Evolutionary conservation across 495 filamentous ascomycete genomes (phyloP), one percentile per base, ranked within the genome.

Genomic region (Haplographium delicatum): DNA sequence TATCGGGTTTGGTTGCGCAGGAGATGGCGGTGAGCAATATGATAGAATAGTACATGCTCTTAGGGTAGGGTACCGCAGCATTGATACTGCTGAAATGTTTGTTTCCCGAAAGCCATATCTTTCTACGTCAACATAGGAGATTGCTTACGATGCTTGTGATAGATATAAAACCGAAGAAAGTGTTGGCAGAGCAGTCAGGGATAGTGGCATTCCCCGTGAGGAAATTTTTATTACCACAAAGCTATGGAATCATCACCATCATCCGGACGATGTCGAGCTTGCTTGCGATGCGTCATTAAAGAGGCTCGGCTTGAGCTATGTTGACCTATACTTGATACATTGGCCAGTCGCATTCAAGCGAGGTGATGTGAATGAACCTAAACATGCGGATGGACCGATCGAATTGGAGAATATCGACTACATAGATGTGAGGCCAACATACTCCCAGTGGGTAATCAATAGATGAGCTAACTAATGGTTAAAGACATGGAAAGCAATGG

Each of bases 81-180:
- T 76, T 60, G 73, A 75, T 57, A 83, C 78, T 23, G 90, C 89
- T n/a, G 72, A 82, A 22, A 38, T n/a, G 56, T 54, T 34, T 22
- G 38, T 45, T 34, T 10, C 15, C n/a, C 28, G 15, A n/a, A n/a
- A n/a, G n/a, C n/a, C n/a, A n/a, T n/a, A n/a, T n/a, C n/a, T n/a
- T n/a, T n/a, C n/a, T n/a, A n/a, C n/a, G n/a, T n/a, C n/a, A n/a
- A n/a, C n/a, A n/a, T n/a, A n/a, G n/a, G n/a, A n/a, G n/a, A n/a
- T n/a, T n/a, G n/a, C n/a, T n/a, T n/a, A n/a, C n/a, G n/a, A n/a
- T n/a, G n/a, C n/a, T n/a, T n/a, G n/a, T n/a, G n/a, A n/a, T n/a
- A n/a, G n/a, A n/a, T 95, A 95, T 64, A 84, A 82, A 59, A 95
- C 94, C 70, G 90, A 95, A 69, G 68, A 78, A 42, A 86, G 88